Evolutionary conservation across 2,329 filamentous ascomycete genomes (phyloP).

Genomic region (Claviceps lovelessii): DNA sequence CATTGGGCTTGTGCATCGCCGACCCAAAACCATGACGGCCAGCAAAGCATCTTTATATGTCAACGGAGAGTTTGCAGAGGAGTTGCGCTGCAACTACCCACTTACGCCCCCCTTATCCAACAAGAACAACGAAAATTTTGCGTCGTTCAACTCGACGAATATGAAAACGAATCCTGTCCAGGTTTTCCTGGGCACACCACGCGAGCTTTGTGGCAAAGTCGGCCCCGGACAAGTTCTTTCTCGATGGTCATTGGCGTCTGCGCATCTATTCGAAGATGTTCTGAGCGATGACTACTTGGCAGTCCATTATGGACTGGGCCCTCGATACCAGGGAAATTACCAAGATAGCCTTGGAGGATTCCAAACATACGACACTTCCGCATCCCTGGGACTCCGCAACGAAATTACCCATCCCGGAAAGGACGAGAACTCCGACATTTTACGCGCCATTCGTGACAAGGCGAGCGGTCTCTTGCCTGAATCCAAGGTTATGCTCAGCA

Average conservation of each 20-base stretch:
- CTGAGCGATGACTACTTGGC: conserved; percentile 84
- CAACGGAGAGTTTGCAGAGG: conserved; percentile 85
- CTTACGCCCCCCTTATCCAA: conserved; percentile 53
- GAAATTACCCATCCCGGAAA: conserved; percentile 81
- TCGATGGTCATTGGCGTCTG: conserved; percentile 78
- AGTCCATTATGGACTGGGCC: conserved; percentile 79
- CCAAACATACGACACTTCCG: conserved; percentile 89
- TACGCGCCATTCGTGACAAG: conserved; percentile 73
- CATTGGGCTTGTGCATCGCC: conserved; percentile 72
- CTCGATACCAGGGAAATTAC: conserved; percentile 87
- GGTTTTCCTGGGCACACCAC: conserved; percentile 84
- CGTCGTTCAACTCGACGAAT: conserved; percentile 47
- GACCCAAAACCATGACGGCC: conserved; percentile 57
- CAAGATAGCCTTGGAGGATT: conserved; percentile 93
- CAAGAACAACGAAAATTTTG: conserved; percentile 51
- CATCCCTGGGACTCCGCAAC: conserved; percentile 77
- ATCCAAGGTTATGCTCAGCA: conserved; percentile 65
- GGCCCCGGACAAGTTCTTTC: conserved; percentile 61
- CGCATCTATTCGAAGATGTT: conserved; percentile 74
- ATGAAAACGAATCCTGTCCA: conserved; percentile 58
- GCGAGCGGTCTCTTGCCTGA: conserved; percentile 73
- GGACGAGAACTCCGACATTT: conserved; percentile 81
- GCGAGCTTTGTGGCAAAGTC: conserved; percentile 64
- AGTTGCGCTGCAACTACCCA: conserved; percentile 80
- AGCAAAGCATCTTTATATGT: conserved; percentile 82